Base-by-base conservation (phyloP, 768 basidiomycete genomes). In the Boletus vinaceobasis region DNA sequence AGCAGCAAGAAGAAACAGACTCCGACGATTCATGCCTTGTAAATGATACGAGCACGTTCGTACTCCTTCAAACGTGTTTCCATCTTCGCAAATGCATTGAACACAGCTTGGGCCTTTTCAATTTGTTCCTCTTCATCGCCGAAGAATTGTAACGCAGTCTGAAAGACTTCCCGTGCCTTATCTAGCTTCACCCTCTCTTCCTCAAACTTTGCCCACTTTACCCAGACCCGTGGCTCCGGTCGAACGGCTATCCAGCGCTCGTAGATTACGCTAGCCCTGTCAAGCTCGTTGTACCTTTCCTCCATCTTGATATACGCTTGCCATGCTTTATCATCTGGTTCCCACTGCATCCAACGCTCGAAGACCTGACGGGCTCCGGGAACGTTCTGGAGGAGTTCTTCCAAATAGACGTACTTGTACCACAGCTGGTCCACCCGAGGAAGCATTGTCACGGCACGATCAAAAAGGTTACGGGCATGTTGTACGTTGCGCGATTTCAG, bases 271-370 rank as follows among this genome's bases (percentile, higher is more conserved):
- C 93, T 96, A 3, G 94, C 96, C 9, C 97, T 80, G 63, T 98
- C 97, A 21, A 85, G 74, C 71, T 99, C 97, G 53, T 85, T 78
- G 69, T 98, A 99, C 48, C 97, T 82, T 66, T 88, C 86, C 75
- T 99, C 97, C 70, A 98, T 79, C 76, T 99, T 98, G 79, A 98
- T 91, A 73, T 96, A 98, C n/a, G 93, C 93, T 68, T 94, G 91
- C 96, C 96, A 99, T 4, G 96, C 94, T 77, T 98, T 98, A 82
- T 98, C 97, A 64, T 98, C 95, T 1, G 97, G 97, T 69, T 98
- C 97, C 97, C 97, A 98, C 60, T 92, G 84, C 93, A 98, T 96
- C 97, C 97, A 99, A 43, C 97, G 83, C 71, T 99, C 97, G 58
- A 98, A 99, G 52, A 98, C 93, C 68, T 98, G 96, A 9, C 97